These are phyloP conservation scores for Lactifluus hygrophoroides DNA, from an alignment of 768 basidiomycete species.

Conservation along the genomic window DNA sequence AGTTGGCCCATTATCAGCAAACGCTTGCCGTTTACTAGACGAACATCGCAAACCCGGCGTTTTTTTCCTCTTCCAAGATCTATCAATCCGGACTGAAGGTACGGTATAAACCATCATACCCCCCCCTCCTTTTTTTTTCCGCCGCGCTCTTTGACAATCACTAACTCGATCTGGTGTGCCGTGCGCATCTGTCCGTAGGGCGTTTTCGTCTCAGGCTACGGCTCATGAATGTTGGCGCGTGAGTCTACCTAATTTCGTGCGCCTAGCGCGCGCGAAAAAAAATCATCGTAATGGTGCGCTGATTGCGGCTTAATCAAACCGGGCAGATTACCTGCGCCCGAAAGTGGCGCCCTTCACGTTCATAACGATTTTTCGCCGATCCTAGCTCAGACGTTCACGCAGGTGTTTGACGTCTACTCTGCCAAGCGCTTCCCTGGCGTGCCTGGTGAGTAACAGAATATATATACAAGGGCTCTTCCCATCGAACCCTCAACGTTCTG, in stretches of 20 bases:
- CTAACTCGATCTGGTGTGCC: conserved; percentile 14
- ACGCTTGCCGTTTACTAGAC: conserved; percentile 77
- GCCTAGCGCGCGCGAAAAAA: not conserved
- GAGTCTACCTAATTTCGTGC: conserved; percentile 33
- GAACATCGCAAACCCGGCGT: conserved; percentile 81
- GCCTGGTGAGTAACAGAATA: conserved; percentile 46
- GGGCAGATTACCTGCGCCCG: conserved; percentile 48
- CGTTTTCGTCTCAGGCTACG: conserved; percentile 80
- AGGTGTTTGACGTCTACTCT: conserved; percentile 79
- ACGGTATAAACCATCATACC: conserved; percentile 14
- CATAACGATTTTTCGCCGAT: conserved; percentile 67
- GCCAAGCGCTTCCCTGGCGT: conserved; percentile 96
- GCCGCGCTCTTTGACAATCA: not conserved
- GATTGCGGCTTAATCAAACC: not conserved
- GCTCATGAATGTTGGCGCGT: conserved; percentile 88
- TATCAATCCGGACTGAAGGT: conserved; percentile 92
- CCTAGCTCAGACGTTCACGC: conserved; percentile 75
- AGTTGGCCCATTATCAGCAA: conserved; percentile 81
- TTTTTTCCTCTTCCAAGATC: conserved; percentile 92
- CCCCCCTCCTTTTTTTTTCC: not conserved
- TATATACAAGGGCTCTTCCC: not conserved
- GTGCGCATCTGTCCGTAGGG: conserved; percentile 36
- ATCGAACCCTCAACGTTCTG: not conserved
- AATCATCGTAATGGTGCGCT: not conserved
- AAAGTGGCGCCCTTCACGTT: conserved; percentile 53